Conservation (phyloP, 139 green algal species). For the Chlamydomonas applanata region DNA sequence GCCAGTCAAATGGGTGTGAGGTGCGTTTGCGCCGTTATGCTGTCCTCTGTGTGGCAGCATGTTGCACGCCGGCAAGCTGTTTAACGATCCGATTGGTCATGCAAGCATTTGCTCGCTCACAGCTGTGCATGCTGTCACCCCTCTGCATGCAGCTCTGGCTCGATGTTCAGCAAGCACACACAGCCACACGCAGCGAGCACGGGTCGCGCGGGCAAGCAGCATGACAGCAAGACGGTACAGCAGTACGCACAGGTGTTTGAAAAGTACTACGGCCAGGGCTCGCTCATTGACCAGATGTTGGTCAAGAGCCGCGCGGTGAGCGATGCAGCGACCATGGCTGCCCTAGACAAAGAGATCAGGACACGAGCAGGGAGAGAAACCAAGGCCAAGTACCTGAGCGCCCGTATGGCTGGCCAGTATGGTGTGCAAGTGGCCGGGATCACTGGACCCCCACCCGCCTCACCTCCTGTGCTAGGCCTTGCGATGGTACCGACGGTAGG, state of each 20-base stretch:
- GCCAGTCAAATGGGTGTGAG: too few relatives aligned
- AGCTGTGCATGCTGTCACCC: neutral
- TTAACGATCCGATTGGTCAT: too few relatives aligned
- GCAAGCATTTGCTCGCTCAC: neutral
- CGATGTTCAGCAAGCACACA: neutral
- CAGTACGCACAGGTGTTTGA: constrained; percentile 10
- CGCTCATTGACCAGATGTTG: neutral
- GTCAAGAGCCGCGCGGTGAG: neutral
- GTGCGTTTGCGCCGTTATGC: too few relatives aligned
- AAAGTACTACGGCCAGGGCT: constrained; percentile 11
- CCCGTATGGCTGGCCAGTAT: neutral
- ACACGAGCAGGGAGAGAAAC: neutral
- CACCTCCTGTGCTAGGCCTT: neutral
- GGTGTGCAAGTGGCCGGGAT: neutral
- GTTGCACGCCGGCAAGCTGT: neutral
- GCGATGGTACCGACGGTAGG: neutral
- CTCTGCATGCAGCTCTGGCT: neutral
- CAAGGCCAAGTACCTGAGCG: constrained; percentile 3
- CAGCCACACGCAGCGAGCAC: neutral
- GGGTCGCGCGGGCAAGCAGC: neutral
- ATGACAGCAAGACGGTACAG: neutral
- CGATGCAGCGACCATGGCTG: neutral
- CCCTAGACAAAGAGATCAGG: neutral
- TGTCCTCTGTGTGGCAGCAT: too few relatives aligned
- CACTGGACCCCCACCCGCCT: neutral